phyloP scores from a whole-genome alignment of 169 alveolate genomes.

The Prorocentrum cordatum region DNA sequence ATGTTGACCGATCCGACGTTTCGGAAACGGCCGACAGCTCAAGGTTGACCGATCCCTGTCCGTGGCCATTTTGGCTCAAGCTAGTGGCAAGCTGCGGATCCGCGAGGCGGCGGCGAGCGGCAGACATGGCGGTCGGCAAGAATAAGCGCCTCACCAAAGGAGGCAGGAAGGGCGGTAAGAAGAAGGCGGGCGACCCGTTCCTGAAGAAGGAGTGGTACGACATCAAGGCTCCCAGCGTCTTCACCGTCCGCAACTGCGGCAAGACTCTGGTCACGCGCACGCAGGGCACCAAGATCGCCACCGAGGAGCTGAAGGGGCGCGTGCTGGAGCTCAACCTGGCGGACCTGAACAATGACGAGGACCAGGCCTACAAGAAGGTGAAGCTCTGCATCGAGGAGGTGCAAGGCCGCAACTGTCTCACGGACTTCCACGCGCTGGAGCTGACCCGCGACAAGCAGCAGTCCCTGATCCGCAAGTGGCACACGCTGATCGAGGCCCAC shows the following conservation, averaged over 20 bases:
- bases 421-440: conserved; percentile 92
- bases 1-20: too few relatives aligned
- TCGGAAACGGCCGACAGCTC: too few relatives aligned
- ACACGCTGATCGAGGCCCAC: conserved; percentile 89
- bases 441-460: conserved; percentile 87
- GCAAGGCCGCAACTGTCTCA: conserved; percentile 89
- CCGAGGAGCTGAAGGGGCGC: conserved; percentile 91
- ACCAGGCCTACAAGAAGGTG: conserved; percentile 90
- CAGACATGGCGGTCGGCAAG: conserved; percentile 11
- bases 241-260: conserved; percentile 15
- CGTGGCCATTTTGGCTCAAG: too few relatives aligned
- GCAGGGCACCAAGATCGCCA: conserved; percentile 79
- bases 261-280: conserved; percentile 50
- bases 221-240: conserved; percentile 76
- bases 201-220: conserved; percentile 91
- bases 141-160: conserved; percentile 18
- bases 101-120: too few relatives aligned
- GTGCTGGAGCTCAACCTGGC: conserved; percentile 91
- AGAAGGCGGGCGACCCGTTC: conserved; percentile 89
- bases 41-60: too few relatives aligned
- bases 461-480: conserved; percentile 92
- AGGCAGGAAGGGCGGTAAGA: conserved; percentile 82
- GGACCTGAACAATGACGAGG: conserved; percentile 89
- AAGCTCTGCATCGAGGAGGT: conserved; percentile 90
- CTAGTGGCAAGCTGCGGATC: too few relatives aligned